These are phyloP conservation scores for Aspergillus tamarii DNA, from an alignment of 2,329 filamentous ascomycete species.

Conservation along the genomic window DNA sequence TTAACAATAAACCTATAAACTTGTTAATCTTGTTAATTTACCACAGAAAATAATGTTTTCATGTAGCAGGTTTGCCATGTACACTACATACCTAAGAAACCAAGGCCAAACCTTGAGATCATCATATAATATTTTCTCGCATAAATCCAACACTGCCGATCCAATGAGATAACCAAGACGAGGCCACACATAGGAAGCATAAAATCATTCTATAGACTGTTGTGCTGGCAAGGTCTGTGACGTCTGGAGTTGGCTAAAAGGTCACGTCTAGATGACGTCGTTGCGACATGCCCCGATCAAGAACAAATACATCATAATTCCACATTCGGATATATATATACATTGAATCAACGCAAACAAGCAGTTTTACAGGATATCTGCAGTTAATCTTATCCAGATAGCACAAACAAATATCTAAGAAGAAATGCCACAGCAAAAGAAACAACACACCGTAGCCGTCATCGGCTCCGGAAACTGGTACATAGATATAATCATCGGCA, in stretches of 20 bases:
- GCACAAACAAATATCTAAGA: neutral
- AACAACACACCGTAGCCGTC: constrained; percentile 57
- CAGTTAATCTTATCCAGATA: neutral
- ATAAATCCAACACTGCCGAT: neutral
- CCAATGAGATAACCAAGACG: neutral
- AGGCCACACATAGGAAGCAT: neutral
- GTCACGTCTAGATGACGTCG: neutral
- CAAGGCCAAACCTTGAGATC: neutral
- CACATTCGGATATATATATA: neutral
- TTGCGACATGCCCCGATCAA: neutral
- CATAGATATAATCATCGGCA: constrained; percentile 18
- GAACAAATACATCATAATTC: neutral
- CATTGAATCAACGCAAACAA: neutral
- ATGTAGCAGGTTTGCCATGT: neutral
- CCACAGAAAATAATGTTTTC: neutral
- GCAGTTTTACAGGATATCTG: too few species aligned
- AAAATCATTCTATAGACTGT: neutral
- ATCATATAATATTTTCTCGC: neutral
- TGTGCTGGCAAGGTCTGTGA: neutral
- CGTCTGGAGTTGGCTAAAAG: neutral
- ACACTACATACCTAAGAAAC: neutral
- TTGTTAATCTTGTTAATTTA: neutral
- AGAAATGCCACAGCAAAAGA: constrained; percentile 2
- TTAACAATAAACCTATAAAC: neutral
- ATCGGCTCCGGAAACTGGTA: constrained; percentile 95